Evolutionary conservation across 148 eudicot genomes (phyloP).

Genomic region (Amaranthus cruentus): DNA sequence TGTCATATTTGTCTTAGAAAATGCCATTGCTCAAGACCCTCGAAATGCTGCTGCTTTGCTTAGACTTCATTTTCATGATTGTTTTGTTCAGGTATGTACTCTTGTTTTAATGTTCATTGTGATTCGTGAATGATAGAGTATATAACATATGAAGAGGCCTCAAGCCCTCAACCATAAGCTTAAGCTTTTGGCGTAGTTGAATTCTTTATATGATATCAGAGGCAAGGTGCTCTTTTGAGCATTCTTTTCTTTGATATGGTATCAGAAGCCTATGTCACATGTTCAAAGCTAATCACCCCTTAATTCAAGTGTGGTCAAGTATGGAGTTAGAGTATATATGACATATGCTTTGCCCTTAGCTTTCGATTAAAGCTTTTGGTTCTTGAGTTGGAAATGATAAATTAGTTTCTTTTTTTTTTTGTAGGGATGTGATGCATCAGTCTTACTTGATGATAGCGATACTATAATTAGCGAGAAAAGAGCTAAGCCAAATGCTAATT

Average conservation of each 20-base stretch:
- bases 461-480: conserved; percentile 38
- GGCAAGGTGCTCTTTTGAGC: too few species aligned
- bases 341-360: not conserved
- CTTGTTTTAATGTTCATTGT: too few species aligned
- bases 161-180: too few species aligned
- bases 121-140: not conserved
- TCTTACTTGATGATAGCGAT: conserved; percentile 38
- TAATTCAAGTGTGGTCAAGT: too few species aligned
- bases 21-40: conserved; percentile 41
- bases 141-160: too few species aligned
- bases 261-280: too few species aligned
- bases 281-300: not conserved
- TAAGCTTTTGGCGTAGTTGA: too few species aligned
- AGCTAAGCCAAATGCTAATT: conserved; percentile 38
- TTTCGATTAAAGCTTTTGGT: not conserved
- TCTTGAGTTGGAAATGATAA: not conserved
- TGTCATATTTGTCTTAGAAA: conserved; percentile 38
- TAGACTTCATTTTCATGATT: conserved; percentile 56
- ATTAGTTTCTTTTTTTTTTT: not conserved
- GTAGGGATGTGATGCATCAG: conserved; percentile 56
- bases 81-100: conserved; percentile 45
- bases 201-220: too few species aligned
- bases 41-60: conserved; percentile 55
- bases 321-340: too few species aligned
- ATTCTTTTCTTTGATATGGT: too few species aligned